These are phyloP conservation scores for Apiosordaria backusii DNA, from an alignment of 495 filamentous ascomycete species.

Conservation along the genomic window DNA sequence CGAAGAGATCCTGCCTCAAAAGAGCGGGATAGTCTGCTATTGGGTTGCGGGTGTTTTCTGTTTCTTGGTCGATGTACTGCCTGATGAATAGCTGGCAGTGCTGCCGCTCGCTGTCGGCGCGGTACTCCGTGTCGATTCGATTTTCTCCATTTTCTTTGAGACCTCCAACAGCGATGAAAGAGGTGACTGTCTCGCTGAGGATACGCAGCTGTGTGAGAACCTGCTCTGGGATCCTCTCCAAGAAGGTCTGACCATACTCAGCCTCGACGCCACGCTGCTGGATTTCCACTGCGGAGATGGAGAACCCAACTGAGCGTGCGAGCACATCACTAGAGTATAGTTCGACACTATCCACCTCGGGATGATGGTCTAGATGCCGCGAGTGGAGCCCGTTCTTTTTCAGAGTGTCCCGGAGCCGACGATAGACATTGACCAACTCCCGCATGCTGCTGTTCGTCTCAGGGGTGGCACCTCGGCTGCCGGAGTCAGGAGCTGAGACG, in stretches of 20 bases:
- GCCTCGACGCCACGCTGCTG: conserved; percentile 82
- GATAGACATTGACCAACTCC: conserved; percentile 79
- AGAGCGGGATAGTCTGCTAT: conserved; percentile 60
- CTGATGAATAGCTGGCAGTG: conserved; percentile 71
- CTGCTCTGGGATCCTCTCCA: conserved; percentile 82
- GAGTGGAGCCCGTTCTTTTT: conserved; percentile 62
- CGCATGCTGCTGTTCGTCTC: conserved; percentile 48
- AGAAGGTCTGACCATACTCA: conserved; percentile 66
- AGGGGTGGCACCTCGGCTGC: conserved; percentile 21
- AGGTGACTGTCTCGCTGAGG: conserved; percentile 79
- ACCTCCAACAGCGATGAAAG: conserved; percentile 76
- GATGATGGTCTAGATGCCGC: conserved; percentile 30
- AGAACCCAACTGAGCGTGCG: conserved; percentile 71
- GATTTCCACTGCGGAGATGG: conserved; percentile 90
- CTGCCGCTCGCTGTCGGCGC: conserved; percentile 65
- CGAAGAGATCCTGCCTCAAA: conserved; percentile 73
- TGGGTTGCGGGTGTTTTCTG: conserved; percentile 25
- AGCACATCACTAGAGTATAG: conserved; percentile 65
- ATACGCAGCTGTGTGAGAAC: conserved; percentile 85
- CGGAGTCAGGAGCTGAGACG: conserved; percentile 22
- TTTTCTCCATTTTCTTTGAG: conserved; percentile 57
- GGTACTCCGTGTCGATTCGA: conserved; percentile 63
- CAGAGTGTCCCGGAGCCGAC: conserved; percentile 74
- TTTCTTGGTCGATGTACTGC: conserved; percentile 44
- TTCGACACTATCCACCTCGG: conserved; percentile 24